A percentile compares a stretch with the other conserved stretches of the same genome.
phyloP scores from a whole-genome alignment of 768 basidiomycete species.

The Scleroderma bovista region DNA sequence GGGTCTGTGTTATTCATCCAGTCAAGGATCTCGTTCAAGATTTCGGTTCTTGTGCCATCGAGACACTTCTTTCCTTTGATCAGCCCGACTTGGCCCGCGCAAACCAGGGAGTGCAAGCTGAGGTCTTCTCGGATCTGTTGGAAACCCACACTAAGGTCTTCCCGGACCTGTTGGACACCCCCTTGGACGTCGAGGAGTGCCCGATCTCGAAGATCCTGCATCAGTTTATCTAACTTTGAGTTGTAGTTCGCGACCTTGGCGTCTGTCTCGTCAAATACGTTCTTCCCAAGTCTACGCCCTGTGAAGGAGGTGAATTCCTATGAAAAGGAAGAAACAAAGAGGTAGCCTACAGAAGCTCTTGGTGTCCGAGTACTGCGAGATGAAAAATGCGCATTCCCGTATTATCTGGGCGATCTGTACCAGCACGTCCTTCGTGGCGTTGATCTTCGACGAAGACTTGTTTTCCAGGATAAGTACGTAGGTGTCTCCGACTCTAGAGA shows the following conservation, averaged over 20 bases:
- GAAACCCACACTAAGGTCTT: not conserved
- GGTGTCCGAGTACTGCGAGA: constrained; percentile 20
- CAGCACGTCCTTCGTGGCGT: not conserved
- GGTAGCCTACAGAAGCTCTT: constrained; percentile 13
- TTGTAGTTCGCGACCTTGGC: not conserved
- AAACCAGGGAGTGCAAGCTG: not conserved
- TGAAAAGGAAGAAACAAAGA: not conserved
- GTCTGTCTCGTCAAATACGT: not conserved
- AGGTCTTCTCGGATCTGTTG: not conserved
- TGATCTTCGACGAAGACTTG: not conserved
- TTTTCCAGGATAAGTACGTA: not conserved
- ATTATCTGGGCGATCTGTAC: constrained; percentile 13
- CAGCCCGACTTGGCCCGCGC: not conserved
- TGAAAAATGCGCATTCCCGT: constrained; percentile 24
- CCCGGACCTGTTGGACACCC: too few relatives aligned
- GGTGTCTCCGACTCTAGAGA: not conserved
- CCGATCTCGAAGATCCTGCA: not conserved
- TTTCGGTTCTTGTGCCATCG: constrained; percentile 8
- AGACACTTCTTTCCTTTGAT: constrained; percentile 6
- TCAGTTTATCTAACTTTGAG: not conserved
- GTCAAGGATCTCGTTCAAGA: constrained; percentile 11
- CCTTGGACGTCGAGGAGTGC: not conserved
- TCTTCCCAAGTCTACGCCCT: constrained; percentile 1
- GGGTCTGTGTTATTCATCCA: constrained; percentile 7
- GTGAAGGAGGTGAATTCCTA: not conserved